A percentile compares a stretch with the other conserved stretches of the same genome.
These are phyloP conservation scores for Podospora pseudoanserina DNA, from an alignment of 495 filamentous ascomycete species.

Conservation along the genomic window DNA sequence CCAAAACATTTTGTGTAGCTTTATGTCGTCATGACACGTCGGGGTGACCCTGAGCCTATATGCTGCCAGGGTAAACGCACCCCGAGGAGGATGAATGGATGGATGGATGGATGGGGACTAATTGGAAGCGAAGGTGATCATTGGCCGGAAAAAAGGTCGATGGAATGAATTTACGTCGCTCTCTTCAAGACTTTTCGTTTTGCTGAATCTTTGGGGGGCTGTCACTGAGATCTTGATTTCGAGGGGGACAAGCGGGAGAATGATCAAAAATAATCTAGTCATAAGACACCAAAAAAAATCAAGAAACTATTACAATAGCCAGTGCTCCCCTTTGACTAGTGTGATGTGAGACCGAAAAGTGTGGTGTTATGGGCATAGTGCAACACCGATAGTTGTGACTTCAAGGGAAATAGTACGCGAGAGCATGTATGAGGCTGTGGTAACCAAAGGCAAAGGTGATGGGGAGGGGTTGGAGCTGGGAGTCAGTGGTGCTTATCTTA, in stretches of 20 bases:
- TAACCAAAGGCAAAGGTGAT: neutral
- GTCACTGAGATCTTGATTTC: neutral
- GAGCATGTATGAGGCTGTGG: neutral
- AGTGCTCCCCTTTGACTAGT: neutral
- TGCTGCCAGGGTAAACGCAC: neutral
- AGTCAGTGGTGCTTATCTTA: too few relatives aligned
- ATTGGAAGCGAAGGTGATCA: neutral
- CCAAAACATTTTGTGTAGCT: constrained; percentile 15
- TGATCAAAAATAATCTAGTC: neutral
- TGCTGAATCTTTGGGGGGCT: constrained; percentile 1
- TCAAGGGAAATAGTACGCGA: neutral
- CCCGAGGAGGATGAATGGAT: neutral
- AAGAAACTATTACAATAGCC: neutral
- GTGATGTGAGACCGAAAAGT: neutral
- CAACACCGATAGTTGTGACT: neutral
- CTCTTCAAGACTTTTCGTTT: neutral
- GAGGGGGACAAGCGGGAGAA: neutral
- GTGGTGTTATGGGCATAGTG: neutral
- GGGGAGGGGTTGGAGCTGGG: neutral
- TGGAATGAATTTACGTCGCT: neutral
- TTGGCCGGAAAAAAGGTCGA: neutral
- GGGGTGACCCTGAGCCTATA: neutral
- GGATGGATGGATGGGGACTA: neutral
- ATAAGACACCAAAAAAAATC: neutral
- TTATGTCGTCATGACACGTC: constrained; percentile 16